A percentile compares a stretch with the other conserved stretches of the same genome.
Conservation (phyloP, 768 basidiomycete genomes). For the Russula earlei region DNA sequence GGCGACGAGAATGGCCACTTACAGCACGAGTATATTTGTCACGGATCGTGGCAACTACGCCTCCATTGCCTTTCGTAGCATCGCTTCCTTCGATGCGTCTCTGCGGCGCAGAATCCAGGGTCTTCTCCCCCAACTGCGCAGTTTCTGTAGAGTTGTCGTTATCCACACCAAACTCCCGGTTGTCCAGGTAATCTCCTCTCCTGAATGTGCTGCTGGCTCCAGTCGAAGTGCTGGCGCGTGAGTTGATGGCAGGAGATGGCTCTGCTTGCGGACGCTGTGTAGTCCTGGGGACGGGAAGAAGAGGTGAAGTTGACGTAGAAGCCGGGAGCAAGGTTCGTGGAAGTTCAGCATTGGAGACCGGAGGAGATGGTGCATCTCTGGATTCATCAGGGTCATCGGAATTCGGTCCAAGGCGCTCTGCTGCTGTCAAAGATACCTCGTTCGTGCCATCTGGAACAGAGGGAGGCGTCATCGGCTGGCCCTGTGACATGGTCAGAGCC, state of each 20-base stretch:
- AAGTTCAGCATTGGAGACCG: not conserved
- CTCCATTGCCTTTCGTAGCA: conserved; percentile 43
- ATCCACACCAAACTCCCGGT: conserved; percentile 25
- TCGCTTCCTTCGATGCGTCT: conserved; percentile 39
- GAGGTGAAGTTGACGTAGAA: not conserved
- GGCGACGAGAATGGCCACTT: conserved; percentile 22
- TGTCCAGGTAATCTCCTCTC: conserved; percentile 20
- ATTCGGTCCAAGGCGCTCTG: not conserved
- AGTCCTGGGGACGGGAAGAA: not conserved
- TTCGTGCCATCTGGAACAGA: not conserved
- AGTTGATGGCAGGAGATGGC: not conserved
- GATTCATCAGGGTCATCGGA: not conserved
- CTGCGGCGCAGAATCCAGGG: conserved; percentile 6
- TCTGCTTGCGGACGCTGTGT: conserved; percentile 1
- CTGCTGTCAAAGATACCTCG: not conserved
- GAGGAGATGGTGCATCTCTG: not conserved
- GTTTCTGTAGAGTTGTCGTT: conserved; percentile 18
- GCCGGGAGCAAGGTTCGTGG: not conserved
- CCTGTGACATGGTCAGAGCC: not conserved
- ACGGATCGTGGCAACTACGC: conserved; percentile 61
- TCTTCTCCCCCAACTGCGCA: conserved; percentile 22
- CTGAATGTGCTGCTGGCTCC: conserved; percentile 9
- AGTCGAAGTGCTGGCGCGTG: conserved; percentile 10
- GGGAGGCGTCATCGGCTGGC: not conserved
- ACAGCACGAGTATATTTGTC: conserved; percentile 52